phyloP scores from a whole-genome alignment of 2,329 filamentous ascomycete species.

The Phoma sp. region DNA sequence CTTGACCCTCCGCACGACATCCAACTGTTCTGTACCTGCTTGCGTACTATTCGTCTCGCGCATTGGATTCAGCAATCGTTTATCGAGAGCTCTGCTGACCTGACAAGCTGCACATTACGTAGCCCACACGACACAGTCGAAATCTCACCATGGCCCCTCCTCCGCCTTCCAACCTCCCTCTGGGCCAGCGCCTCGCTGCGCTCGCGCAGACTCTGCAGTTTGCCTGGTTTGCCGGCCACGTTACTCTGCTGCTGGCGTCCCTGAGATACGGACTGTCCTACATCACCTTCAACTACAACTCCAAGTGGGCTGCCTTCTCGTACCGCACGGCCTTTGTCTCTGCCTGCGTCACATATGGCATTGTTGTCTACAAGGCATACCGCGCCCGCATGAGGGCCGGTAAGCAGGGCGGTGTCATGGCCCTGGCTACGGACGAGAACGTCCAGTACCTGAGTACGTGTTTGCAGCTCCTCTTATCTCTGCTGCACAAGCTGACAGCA shows the following conservation, averaged over 20 bases:
- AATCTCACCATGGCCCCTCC: conserved; percentile 71
- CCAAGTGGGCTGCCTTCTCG: conserved; percentile 76
- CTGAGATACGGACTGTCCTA: conserved; percentile 85
- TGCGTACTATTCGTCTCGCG: conserved; percentile 11
- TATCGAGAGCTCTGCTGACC: conserved; percentile 36
- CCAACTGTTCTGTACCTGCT: conserved; percentile 23
- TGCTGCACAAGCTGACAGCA: conserved; percentile 27
- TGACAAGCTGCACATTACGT: conserved; percentile 29
- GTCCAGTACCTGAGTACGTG: conserved; percentile 92
- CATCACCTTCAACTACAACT: conserved; percentile 86
- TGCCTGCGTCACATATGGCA: conserved; percentile 91
- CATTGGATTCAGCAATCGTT: conserved; percentile 22
- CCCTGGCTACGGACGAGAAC: conserved; percentile 86
- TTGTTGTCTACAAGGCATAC: conserved; percentile 98
- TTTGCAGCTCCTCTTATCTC: neutral
- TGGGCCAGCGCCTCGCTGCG: conserved; percentile 75
- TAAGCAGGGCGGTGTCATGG: conserved; percentile 67
- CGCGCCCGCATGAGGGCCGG: conserved; percentile 81
- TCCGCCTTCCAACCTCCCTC: conserved; percentile 71
- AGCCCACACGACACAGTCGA: conserved; percentile 38
- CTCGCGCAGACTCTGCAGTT: conserved; percentile 93
- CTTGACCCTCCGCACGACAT: conserved; percentile 25
- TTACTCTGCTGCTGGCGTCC: conserved; percentile 83
- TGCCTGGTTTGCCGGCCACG: conserved; percentile 73
- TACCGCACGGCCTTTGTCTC: conserved; percentile 92